phyloP scores from a whole-genome alignment of 2,329 filamentous ascomycete genomes.

The Didymella pomorum region DNA sequence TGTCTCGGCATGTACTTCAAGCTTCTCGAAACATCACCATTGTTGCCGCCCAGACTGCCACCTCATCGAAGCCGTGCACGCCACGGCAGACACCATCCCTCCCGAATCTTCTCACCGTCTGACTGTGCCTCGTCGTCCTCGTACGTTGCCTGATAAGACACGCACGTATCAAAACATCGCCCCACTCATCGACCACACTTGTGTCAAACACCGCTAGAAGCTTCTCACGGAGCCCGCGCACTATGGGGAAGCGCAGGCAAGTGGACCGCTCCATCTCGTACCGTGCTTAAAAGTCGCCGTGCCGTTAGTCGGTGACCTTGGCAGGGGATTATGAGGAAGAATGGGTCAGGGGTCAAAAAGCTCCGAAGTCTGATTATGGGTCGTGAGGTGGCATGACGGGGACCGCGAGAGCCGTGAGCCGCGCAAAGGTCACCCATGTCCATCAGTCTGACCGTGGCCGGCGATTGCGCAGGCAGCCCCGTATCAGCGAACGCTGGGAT shows the following conservation, averaged over 20 bases:
- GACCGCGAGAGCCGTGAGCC: background rate
- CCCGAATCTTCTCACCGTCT: background rate
- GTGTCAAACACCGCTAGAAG: constrained; percentile 2
- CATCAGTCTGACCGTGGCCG: background rate
- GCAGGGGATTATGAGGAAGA: constrained; percentile 2
- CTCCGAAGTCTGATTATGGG: constrained; percentile 9
- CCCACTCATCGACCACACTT: background rate
- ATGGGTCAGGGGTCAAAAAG: constrained; percentile 11
- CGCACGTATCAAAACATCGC: constrained; percentile 1
- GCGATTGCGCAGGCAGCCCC: constrained; percentile 8
- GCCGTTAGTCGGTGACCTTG: background rate
- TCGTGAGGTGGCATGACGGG: background rate
- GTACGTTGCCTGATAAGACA: constrained; percentile 2
- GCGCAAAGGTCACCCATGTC: constrained; percentile 3
- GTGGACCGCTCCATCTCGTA: constrained; percentile 5
- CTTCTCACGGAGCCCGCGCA: background rate
- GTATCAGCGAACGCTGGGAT: constrained; percentile 13
- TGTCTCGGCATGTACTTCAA: background rate
- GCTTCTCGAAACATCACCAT: constrained; percentile 1
- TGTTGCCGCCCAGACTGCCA: background rate
- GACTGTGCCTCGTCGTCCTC: constrained; percentile 12
- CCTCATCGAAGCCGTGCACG: background rate
- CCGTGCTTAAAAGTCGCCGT: background rate
- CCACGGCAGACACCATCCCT: background rate
- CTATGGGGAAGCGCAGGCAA: constrained; percentile 11